A percentile compares a stretch with the other conserved stretches of the same genome.
These are phyloP conservation scores for Myxozyma kluyveri DNA, from an alignment of 805 yeast genomes.

Conservation along the genomic window DNA sequence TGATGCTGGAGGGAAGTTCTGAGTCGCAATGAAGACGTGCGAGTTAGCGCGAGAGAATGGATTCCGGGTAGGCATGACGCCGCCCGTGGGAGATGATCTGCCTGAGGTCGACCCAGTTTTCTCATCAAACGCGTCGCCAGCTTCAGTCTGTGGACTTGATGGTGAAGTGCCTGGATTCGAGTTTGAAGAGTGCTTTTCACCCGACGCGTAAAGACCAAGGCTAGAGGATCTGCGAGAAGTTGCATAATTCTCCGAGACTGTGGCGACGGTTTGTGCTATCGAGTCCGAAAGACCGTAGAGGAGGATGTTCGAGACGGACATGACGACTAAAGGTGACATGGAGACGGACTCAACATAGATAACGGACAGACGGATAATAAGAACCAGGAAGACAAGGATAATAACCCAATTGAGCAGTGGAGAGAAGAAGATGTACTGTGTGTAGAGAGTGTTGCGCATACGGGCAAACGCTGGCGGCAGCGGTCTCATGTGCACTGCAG, in stretches of 20 bases:
- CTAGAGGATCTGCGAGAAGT: constrained; percentile 20
- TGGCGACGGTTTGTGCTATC: constrained; percentile 71
- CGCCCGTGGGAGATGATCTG: constrained; percentile 29
- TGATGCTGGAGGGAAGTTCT: constrained; percentile 6
- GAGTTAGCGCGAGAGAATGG: constrained; percentile 23
- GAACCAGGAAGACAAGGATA: constrained; percentile 34
- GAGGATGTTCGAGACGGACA: constrained; percentile 73
- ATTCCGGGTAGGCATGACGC: constrained; percentile 31
- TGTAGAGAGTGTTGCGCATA: constrained; percentile 8
- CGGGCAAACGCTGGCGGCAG: constrained; percentile 20
- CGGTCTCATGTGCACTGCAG: constrained; percentile 13
- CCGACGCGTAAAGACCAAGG: constrained; percentile 15
- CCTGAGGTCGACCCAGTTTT: constrained; percentile 13
- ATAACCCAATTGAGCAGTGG: constrained; percentile 41
- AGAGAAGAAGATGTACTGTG: constrained; percentile 25
- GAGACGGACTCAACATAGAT: constrained; percentile 47
- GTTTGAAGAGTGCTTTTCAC: no score
- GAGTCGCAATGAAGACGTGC: constrained; percentile 23
- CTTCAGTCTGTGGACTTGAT: no score
- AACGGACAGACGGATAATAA: constrained; percentile 37
- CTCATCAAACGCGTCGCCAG: no score
- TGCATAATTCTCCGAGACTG: constrained; percentile 36
- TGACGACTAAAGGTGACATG: constrained; percentile 67
- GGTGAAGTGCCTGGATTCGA: no score
- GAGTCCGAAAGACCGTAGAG: constrained; percentile 89